These are phyloP conservation scores for Mimosa bimucronata DNA, from an alignment of 306 rosid species.

Conservation along the genomic window DNA sequence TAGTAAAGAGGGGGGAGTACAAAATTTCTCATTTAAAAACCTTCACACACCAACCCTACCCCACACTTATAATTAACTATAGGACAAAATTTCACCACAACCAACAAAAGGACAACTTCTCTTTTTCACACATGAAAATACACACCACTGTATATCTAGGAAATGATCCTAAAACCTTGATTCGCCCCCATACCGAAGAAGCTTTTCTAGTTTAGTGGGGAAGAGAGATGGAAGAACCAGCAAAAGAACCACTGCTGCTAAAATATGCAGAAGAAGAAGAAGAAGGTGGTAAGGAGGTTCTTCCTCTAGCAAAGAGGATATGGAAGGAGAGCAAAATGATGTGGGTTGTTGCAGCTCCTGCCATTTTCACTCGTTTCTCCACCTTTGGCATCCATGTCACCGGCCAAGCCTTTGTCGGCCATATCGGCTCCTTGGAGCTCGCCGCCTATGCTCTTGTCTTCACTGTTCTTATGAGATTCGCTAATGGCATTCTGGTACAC, in stretches of 20 bases:
- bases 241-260: not conserved
- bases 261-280: constrained; percentile 19
- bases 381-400: constrained; percentile 56
- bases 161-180: not conserved
- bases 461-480: constrained; percentile 49
- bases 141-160: not conserved
- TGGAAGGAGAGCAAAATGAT: constrained; percentile 48
- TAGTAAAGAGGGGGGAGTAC: too few species aligned
- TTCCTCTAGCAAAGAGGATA: constrained; percentile 30
- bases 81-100: too few species aligned
- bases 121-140: too few species aligned
- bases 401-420: constrained; percentile 58
- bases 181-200: not conserved
- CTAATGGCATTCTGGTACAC: constrained; percentile 56
- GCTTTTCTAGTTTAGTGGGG: not conserved
- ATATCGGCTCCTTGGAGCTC: constrained; percentile 39
- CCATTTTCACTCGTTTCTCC: constrained; percentile 35
- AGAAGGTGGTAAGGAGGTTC: not conserved
- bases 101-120: too few species aligned
- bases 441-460: not conserved
- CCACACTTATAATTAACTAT: too few species aligned
- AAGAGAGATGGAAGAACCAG: not conserved
- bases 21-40: too few species aligned
- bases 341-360: not conserved
- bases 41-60: too few species aligned